phyloP scores from a whole-genome alignment of 2,329 filamentous ascomycete genomes.

The Hymenoscyphus scutula region DNA sequence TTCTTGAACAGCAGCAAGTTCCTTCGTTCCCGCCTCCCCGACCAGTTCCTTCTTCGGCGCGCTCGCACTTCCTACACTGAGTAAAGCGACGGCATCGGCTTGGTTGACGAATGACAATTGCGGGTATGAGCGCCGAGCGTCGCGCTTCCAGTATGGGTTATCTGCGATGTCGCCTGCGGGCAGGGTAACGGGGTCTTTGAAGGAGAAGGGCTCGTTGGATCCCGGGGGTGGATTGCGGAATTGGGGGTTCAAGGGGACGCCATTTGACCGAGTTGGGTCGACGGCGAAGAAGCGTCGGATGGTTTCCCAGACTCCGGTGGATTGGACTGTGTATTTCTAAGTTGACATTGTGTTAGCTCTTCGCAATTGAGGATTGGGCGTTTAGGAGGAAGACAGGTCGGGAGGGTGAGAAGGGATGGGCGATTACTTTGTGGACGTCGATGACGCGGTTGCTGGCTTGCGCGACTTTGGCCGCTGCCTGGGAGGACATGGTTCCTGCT shows the following conservation, averaged over 20 bases:
- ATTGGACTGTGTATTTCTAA: slow-evolving; percentile 96
- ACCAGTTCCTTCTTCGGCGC: slow-evolving; percentile 81
- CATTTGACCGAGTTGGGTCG: slow-evolving; percentile 85
- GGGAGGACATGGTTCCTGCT: slow-evolving; percentile 44
- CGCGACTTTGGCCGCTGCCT: slow-evolving; percentile 53
- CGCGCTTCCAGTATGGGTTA: slow-evolving; percentile 96
- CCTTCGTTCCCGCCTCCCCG: slow-evolving; percentile 70
- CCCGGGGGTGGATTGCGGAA: slow-evolving; percentile 86
- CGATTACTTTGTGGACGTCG: slow-evolving; percentile 56
- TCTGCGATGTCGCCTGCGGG: slow-evolving; percentile 87
- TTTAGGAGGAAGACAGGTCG: neutral
- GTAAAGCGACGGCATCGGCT: slow-evolving; percentile 78
- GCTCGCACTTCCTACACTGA: slow-evolving; percentile 79
- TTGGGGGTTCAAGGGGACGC: slow-evolving; percentile 88
- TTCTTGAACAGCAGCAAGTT: slow-evolving; percentile 71
- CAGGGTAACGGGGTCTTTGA: slow-evolving; percentile 78
- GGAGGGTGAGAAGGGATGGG: slow-evolving; percentile 15
- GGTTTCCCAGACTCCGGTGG: slow-evolving; percentile 80
- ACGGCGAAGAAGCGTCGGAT: slow-evolving; percentile 77
- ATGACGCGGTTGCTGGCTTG: slow-evolving; percentile 53
- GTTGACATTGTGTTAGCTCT: too few species aligned
- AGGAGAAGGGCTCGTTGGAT: slow-evolving; percentile 63
- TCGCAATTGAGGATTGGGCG: too few species aligned
- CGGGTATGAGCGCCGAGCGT: slow-evolving; percentile 79
- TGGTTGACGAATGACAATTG: slow-evolving; percentile 76